These are phyloP conservation scores for Aspergillus sp. DNA, from an alignment of 2,329 filamentous ascomycete genomes.

Conservation along the genomic window DNA sequence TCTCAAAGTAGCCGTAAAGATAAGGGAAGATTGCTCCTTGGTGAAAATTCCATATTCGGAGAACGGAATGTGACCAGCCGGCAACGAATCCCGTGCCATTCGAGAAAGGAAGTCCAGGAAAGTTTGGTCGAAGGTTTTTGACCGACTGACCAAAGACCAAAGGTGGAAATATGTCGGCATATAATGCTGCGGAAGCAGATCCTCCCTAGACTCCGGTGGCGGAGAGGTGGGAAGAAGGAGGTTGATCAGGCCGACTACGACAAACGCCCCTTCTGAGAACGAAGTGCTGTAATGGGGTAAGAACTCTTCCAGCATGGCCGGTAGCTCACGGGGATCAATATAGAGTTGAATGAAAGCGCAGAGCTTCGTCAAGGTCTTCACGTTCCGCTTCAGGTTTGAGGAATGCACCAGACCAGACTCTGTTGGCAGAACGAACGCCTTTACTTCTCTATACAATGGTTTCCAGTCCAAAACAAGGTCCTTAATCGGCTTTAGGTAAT, in stretches of 20 bases:
- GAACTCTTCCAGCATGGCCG: conserved; percentile 76
- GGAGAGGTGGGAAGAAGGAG: conserved; percentile 82
- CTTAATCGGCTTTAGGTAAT: conserved; percentile 86
- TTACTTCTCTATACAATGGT: conserved; percentile 89
- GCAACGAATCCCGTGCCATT: conserved; percentile 78
- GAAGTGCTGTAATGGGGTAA: conserved; percentile 90
- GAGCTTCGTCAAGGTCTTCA: conserved; percentile 78
- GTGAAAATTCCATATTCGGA: conserved; percentile 88
- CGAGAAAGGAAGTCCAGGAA: conserved; percentile 90
- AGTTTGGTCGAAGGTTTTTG: conserved; percentile 79
- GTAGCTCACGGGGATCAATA: conserved; percentile 84
- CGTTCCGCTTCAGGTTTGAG: conserved; percentile 63
- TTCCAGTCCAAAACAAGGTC: conserved; percentile 93
- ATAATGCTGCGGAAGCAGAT: conserved; percentile 84
- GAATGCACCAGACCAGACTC: conserved; percentile 69
- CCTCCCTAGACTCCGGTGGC: conserved; percentile 63
- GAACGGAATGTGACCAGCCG: conserved; percentile 74
- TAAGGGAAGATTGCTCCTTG: conserved; percentile 82
- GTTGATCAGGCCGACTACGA: conserved; percentile 86
- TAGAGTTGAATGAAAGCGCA: conserved; percentile 88
- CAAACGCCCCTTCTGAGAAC: conserved; percentile 86
- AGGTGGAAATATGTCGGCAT: conserved; percentile 94
- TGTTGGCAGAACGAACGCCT: conserved; percentile 80
- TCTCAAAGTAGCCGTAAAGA: conserved; percentile 88
- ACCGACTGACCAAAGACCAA: conserved; percentile 90